Conservation (phyloP, 2,329 filamentous ascomycete species). For the Claviceps sp. region DNA sequence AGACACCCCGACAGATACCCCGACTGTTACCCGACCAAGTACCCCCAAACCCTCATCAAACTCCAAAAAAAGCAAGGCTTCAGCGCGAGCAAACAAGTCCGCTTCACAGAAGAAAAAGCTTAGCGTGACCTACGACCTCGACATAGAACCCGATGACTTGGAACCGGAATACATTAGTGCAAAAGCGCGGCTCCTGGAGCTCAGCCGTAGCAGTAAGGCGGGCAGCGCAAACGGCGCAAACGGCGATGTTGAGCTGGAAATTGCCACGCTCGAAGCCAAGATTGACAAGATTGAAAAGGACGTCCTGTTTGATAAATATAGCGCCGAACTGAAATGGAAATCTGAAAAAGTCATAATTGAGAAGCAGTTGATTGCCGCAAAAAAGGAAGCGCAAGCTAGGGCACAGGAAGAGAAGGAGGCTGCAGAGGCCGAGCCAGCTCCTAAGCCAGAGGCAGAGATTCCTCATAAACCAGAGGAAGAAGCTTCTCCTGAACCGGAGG, state of each 20-base stretch:
- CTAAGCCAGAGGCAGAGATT: constrained; percentile 14
- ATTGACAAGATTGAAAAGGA: constrained; percentile 66
- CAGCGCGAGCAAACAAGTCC: constrained; percentile 8
- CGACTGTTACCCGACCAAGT: constrained; percentile 33
- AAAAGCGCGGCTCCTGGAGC: constrained; percentile 52
- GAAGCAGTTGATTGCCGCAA: constrained; percentile 42
- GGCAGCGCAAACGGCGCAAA: constrained; percentile 9
- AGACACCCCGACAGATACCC: constrained; percentile 39
- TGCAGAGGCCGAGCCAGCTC: constrained; percentile 11
- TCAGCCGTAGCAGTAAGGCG: constrained; percentile 18
- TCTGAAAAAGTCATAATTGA: constrained; percentile 44
- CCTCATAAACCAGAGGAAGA: constrained; percentile 18
- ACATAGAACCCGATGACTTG: constrained; percentile 63
- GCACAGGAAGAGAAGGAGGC: constrained; percentile 8
- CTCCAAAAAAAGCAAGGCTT: constrained; percentile 21
- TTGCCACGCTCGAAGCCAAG: constrained; percentile 58
- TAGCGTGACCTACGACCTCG: constrained; percentile 45
- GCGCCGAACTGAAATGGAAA: constrained; percentile 55
- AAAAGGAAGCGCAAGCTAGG: constrained; percentile 20
- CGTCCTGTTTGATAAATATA: constrained; percentile 55
- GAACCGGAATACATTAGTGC: constrained; percentile 65
- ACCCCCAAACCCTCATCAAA: constrained; percentile 28
- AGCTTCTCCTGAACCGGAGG: constrained; percentile 18
- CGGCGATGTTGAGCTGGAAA: constrained; percentile 28
- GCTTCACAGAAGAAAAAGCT: constrained; percentile 24